Evolutionary conservation across 2,329 filamentous ascomycete species (phyloP).

Genomic region (Aspergillus floridensis): DNA sequence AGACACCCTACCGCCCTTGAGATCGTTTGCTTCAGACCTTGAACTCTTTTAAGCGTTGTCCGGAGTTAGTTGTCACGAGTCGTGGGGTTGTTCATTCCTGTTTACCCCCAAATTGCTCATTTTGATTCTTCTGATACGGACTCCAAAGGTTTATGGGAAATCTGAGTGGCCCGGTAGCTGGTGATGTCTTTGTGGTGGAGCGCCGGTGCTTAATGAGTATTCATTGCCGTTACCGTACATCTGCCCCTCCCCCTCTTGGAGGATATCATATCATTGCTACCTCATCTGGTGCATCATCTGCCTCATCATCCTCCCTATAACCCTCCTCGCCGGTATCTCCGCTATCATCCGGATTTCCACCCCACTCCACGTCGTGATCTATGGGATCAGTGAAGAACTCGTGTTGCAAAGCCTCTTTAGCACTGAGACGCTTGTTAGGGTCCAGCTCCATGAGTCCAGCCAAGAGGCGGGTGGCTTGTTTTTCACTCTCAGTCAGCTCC

Average conservation of each 20-base stretch:
- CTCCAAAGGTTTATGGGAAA: neutral
- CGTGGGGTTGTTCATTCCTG: neutral
- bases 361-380: conserved; percentile 42
- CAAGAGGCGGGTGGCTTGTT: conserved; percentile 46
- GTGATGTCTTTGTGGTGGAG: neutral
- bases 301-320: conserved; percentile 32
- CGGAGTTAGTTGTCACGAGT: too few relatives aligned
- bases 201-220: neutral
- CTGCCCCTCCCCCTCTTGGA: neutral
- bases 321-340: conserved; percentile 34
- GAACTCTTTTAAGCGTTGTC: too few relatives aligned
- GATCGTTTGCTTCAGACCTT: too few relatives aligned
- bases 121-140: neutral
- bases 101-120: neutral
- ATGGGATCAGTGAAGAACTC: conserved; percentile 46
- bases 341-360: conserved; percentile 37
- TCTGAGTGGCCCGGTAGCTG: neutral
- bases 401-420: conserved; percentile 44
- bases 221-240: conserved; percentile 18
- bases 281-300: conserved; percentile 38
- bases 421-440: conserved; percentile 41
- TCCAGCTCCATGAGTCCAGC: conserved; percentile 46
- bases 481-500: conserved; percentile 50
- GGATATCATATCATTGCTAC: conserved; percentile 36
- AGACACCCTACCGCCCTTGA: neutral